Base-by-base conservation (phyloP, 2,329 filamentous ascomycete genomes). In the Xylariaceae sp. region DNA sequence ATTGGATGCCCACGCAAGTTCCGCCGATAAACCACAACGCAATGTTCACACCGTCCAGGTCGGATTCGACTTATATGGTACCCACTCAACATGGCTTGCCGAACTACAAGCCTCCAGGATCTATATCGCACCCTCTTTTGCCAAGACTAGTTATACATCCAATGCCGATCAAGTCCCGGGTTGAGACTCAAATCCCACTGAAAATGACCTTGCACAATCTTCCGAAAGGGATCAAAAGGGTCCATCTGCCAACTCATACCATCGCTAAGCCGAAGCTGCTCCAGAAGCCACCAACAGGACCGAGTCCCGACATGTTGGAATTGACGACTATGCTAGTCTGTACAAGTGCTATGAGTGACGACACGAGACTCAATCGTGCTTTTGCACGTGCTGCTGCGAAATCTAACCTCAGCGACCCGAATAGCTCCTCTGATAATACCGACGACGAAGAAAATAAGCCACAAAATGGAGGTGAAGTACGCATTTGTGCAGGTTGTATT, bases 101-200 rank as follows among this genome's bases (percentile, higher is more conserved):
- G 10, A 51, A 64, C 7, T 64, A 63, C 45, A 59, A 45, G 18
- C 58, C 64, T 13, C 62, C 63, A 17, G 60, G 63, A 15, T 51
- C 53, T 2, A 30, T 58, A n/a, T 51, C 60, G 13, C 53, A 50
- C 18, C 15, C 53, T 23, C 45, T 23, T 15, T 64, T 65, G 15
- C 80, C 74, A 54, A 74, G 75, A 54, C 73, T 90, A 45, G 82
- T 80, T 10, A 83, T 90, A 49, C 80, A 87, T 63, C 84, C 86
- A 4, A 89, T 85, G 2, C 88, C 88, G 4, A 72, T 84, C 58
- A 97, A 97, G 74, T 96, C 92, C 13, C 87, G 94, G 18, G 94
- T 97, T 15, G 94, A 99, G 77, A 97, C 94, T 0, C 94, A 97
- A 72, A 97, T 97, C 66, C 90, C 89, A 7, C 90, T 97, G 66